Evolutionary conservation across 495 filamentous ascomycete species (phyloP).

Genomic region (Penicillium antarcticum): DNA sequence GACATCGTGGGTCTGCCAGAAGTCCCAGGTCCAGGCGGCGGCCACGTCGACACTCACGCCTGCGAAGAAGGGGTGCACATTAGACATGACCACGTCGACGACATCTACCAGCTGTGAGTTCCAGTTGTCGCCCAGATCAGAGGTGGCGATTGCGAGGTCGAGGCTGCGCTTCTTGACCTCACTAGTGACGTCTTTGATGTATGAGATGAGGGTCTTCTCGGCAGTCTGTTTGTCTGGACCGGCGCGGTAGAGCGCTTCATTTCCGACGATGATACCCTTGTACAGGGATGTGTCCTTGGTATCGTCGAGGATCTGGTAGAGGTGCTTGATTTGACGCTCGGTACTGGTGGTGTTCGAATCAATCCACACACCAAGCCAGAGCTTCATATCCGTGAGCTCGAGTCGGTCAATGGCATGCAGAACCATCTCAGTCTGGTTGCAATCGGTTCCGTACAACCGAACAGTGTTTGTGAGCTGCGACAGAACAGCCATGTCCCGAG

Average conservation of each 20-base stretch:
- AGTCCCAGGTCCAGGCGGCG: constrained; percentile 77
- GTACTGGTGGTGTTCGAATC: constrained; percentile 83
- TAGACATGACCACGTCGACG: constrained; percentile 91
- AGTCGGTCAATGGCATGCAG: constrained; percentile 77
- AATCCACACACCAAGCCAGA: constrained; percentile 97
- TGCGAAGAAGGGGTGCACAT: constrained; percentile 95
- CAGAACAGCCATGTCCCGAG: constrained; percentile 84
- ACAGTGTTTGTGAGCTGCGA: constrained; percentile 88
- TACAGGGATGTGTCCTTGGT: constrained; percentile 63
- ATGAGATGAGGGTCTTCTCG: constrained; percentile 55
- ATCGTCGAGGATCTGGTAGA: constrained; percentile 74
- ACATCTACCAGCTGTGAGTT: constrained; percentile 57
- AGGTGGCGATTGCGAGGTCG: constrained; percentile 77
- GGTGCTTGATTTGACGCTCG: constrained; percentile 70
- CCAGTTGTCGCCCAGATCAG: constrained; percentile 91
- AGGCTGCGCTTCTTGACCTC: constrained; percentile 67
- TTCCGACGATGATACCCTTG: constrained; percentile 86
- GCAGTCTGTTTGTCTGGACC: constrained; percentile 55
- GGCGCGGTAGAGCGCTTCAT: constrained; percentile 83
- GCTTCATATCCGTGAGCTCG: constrained; percentile 71
- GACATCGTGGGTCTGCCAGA: constrained; percentile 70
- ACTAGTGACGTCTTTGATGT: constrained; percentile 63
- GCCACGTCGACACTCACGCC: constrained; percentile 67
- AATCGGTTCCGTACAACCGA: constrained; percentile 93
- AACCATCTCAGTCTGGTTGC: constrained; percentile 96